Base-by-base conservation (phyloP, 768 basidiomycete species). In the Terana coerulea region DNA sequence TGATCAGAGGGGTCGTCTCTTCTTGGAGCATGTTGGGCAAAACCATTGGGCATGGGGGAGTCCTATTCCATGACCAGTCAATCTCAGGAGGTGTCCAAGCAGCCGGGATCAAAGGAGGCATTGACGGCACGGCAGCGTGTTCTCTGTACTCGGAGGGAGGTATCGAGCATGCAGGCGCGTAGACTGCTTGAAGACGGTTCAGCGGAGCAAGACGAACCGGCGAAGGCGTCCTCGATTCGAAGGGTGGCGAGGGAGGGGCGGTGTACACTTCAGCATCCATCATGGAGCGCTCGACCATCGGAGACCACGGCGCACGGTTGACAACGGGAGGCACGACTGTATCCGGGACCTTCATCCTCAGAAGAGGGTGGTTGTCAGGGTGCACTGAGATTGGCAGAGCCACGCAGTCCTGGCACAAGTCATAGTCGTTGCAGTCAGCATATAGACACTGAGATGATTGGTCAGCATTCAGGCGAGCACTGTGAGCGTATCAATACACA, bases 401-500 rank as follows among this genome's bases (percentile, higher is more conserved):
- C 68, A 93, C 91, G 67, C 92, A 95, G 47, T 66, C 67, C 51
- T 75, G 72, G 68, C 91, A 95, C 15, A 94, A 74, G 61, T 95
- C 92, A 58, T 83, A 92, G 65, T 93, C 88, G 0, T 78, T 75
- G 68, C 92, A 95, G 3, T 72, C 69, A 12, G 80, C 74, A 61
- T 91, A 83, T 80, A 90, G 83, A 68, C 92, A 95, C 86, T 88
- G 55, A 26, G 54, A n/a, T n/a, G n/a, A n/a, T n/a, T n/a, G n/a
- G 46, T 36, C n/a, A n/a, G n/a, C n/a, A n/a, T n/a, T n/a, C n/a
- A n/a, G n/a, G 21, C 9, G 19, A 41, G n/a, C n/a, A n/a, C n/a
- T n/a, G n/a, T n/a, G n/a, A n/a, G n/a, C n/a, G n/a, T 15, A 36
- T 22, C 40, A 30, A 12, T 28, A 17, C 24, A 60, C 67, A 49